These are phyloP conservation scores for Lenzites betulinus DNA, from an alignment of 768 basidiomycete genomes.

Conservation along the genomic window DNA sequence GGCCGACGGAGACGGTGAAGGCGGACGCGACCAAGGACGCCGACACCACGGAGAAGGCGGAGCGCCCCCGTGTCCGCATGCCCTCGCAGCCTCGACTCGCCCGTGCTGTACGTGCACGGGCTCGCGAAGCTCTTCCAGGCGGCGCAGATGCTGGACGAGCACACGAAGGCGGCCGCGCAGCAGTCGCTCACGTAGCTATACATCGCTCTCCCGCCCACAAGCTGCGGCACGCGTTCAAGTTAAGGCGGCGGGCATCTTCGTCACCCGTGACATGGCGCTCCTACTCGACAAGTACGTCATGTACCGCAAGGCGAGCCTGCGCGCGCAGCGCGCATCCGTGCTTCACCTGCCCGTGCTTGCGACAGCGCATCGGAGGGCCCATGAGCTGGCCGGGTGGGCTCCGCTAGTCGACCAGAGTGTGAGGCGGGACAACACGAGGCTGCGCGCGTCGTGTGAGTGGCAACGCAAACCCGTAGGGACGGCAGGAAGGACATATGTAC, in stretches of 20 bases:
- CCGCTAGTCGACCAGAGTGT: too few species aligned
- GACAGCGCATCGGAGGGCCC: too few species aligned
- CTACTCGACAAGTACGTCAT: slow-evolving; percentile 92
- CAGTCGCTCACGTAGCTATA: slow-evolving; percentile 74
- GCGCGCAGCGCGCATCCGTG: too few species aligned
- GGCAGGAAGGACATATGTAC: too few species aligned
- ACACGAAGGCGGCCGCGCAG: slow-evolving; percentile 70
- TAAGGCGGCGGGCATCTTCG: slow-evolving; percentile 88
- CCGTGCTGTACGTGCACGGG: slow-evolving; percentile 78
- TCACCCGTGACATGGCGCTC: slow-evolving; percentile 83
- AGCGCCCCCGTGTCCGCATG: too few species aligned
- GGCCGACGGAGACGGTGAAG: not conserved
- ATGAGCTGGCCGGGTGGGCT: too few species aligned
- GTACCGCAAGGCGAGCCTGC: slow-evolving; percentile 89
- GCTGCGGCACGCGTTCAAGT: slow-evolving; percentile 84
- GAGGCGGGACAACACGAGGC: too few species aligned
- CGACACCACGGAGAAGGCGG: not conserved
- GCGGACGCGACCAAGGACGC: not conserved
- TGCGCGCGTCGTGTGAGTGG: too few species aligned
- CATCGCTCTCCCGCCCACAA: slow-evolving; percentile 73
- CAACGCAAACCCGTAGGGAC: too few species aligned
- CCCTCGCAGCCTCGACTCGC: slow-evolving; percentile 77
- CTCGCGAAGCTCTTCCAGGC: slow-evolving; percentile 72
- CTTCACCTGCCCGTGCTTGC: too few species aligned
- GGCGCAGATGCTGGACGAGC: slow-evolving; percentile 84